A percentile compares a stretch with the other conserved stretches of the same genome.
Conservation (phyloP, 2,329 filamentous ascomycete genomes). For the Gliomastix tumulicola region DNA sequence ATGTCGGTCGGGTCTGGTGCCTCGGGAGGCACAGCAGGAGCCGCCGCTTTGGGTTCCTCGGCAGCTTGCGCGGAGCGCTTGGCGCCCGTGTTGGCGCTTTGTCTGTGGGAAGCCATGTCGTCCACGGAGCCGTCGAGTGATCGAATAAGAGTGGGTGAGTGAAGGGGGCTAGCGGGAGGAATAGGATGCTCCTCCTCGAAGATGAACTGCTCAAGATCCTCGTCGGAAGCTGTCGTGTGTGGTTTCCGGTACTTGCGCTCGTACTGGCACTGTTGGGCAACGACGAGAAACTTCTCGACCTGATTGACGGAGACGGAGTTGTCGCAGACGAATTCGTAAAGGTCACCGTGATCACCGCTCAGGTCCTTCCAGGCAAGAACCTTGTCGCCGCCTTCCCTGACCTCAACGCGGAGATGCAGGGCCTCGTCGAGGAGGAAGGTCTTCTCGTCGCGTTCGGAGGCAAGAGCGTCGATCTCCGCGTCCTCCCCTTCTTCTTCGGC, state of each 20-base stretch:
- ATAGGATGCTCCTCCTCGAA: constrained; percentile 63
- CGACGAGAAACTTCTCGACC: constrained; percentile 72
- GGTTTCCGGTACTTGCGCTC: constrained; percentile 86
- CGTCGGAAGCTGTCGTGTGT: constrained; percentile 71
- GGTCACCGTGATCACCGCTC: constrained; percentile 85
- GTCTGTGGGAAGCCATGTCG: constrained; percentile 44
- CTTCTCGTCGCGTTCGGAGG: constrained; percentile 88
- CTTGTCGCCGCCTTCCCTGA: constrained; percentile 72
- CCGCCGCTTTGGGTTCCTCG: constrained; percentile 19
- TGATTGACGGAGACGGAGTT: constrained; percentile 60
- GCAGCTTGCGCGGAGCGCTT: constrained; percentile 31
- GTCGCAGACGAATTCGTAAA: constrained; percentile 98
- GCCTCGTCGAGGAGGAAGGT: constrained; percentile 92
- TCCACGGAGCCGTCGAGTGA: constrained; percentile 51
- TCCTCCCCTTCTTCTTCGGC: constrained; percentile 87
- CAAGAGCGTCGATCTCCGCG: constrained; percentile 65
- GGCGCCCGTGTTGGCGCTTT: constrained; percentile 35
- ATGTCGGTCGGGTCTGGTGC: constrained; percentile 65
- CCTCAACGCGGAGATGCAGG: constrained; percentile 79
- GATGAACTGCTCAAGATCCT: constrained; percentile 75
- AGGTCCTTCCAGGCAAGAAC: constrained; percentile 93
- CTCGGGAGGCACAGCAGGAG: constrained; percentile 17
- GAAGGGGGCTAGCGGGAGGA: constrained; percentile 55
- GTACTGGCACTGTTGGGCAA: constrained; percentile 92
- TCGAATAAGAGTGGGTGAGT: constrained; percentile 48